Evolutionary conservation across 2,329 filamentous ascomycete species (phyloP).

Genomic region (Chaetomiaceae sp.): DNA sequence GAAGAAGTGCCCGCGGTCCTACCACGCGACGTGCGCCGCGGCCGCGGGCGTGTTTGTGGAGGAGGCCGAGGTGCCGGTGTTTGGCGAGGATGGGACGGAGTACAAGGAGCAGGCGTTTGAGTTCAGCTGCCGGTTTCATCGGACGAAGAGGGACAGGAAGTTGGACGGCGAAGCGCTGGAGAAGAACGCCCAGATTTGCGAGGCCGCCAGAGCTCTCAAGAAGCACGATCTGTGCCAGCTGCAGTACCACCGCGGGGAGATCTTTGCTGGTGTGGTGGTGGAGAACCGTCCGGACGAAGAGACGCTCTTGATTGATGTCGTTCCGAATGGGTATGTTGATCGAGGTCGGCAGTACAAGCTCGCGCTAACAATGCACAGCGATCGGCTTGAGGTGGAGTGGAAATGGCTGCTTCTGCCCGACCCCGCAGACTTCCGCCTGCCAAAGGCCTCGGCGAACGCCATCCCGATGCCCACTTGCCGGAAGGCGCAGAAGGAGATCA

Average conservation of each 20-base stretch:
- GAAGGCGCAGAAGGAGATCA: slow-evolving; percentile 60
- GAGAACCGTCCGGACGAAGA: slow-evolving; percentile 75
- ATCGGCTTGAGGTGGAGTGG: slow-evolving; percentile 73
- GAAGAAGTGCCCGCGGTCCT: slow-evolving; percentile 87
- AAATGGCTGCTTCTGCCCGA: slow-evolving; percentile 75
- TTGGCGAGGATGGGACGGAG: slow-evolving; percentile 83
- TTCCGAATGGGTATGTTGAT: slow-evolving; percentile 70
- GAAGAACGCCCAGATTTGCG: slow-evolving; percentile 59
- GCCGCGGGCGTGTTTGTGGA: slow-evolving; percentile 90
- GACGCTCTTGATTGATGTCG: slow-evolving; percentile 69
- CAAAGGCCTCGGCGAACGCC: slow-evolving; percentile 68
- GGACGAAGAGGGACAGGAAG: slow-evolving; percentile 77
- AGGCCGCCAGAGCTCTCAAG: slow-evolving; percentile 62
- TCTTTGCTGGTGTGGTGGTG: slow-evolving; percentile 82
- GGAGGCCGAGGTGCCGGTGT: slow-evolving; percentile 76
- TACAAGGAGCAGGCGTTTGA: slow-evolving; percentile 90
- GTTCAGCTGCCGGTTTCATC: slow-evolving; percentile 90
- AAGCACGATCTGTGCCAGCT: slow-evolving; percentile 77
- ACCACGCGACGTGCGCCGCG: slow-evolving; percentile 91
- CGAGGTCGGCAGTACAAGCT: slow-evolving; percentile 1
- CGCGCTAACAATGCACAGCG: slow-evolving; percentile 47
- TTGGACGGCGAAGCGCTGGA: slow-evolving; percentile 64
- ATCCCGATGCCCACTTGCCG: slow-evolving; percentile 61
- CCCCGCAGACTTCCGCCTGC: slow-evolving; percentile 61
- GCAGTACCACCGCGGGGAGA: slow-evolving; percentile 76